phyloP scores from a whole-genome alignment of 208 protist species.

The Crithidia acanthocephali region DNA sequence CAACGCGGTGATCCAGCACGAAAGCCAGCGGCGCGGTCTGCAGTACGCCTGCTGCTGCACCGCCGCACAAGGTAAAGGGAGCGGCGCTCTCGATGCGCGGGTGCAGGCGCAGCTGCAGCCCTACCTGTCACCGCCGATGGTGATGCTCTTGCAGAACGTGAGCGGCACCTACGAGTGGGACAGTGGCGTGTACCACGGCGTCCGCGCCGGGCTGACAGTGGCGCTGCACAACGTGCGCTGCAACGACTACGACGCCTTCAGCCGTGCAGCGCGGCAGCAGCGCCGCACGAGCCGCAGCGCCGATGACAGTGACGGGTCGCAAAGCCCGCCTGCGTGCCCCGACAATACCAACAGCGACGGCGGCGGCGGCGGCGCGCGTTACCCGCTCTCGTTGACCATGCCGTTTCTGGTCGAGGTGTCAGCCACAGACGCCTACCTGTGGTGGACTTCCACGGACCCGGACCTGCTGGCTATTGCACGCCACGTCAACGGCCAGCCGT shows the following conservation, averaged over 20 bases:
- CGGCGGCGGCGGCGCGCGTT: not conserved
- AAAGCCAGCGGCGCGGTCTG: conserved; percentile 23
- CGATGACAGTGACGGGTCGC: not conserved
- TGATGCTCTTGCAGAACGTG: conserved; percentile 18
- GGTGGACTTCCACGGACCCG: conserved; percentile 18
- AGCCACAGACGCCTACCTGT: conserved; percentile 28
- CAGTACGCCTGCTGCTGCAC: conserved; percentile 32
- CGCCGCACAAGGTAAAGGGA: not conserved
- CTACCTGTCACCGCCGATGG: conserved; percentile 21
- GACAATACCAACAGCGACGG: too few relatives aligned
- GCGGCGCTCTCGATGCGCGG: not conserved
- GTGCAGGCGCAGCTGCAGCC: conserved; percentile 23
- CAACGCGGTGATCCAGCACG: conserved; percentile 27
- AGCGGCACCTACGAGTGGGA: conserved; percentile 27
- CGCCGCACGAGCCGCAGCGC: not conserved
- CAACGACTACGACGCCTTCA: conserved; percentile 24
- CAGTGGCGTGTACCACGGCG: conserved; percentile 14
- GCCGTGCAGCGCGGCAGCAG: not conserved
- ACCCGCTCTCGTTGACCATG: conserved; percentile 4
- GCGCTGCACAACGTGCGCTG: conserved; percentile 18
- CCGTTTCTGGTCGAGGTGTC: conserved; percentile 21
- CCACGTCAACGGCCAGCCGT: not conserved
- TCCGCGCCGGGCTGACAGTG: conserved; percentile 28
- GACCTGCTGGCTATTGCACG: not conserved
- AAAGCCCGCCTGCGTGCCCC: not conserved